These are phyloP conservation scores for Crithidia mellificae DNA, from an alignment of 208 protist species.

Conservation along the genomic window DNA sequence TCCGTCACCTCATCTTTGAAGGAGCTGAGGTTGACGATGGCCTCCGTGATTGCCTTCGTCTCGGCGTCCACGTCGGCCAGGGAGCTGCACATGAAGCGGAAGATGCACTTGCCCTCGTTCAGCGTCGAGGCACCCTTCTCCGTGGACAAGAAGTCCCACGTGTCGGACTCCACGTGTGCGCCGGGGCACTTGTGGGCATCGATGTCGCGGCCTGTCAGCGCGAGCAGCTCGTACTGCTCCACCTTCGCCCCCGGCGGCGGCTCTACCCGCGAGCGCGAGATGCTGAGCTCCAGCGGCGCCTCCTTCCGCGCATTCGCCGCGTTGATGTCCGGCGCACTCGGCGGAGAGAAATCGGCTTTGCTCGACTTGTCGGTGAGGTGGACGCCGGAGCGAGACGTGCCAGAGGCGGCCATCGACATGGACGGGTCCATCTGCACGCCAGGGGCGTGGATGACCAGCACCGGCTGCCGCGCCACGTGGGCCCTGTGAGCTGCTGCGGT, in stretches of 20 bases:
- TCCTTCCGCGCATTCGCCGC: not conserved
- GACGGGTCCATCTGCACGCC: constrained; percentile 51
- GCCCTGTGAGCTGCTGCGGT: not conserved
- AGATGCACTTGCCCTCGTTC: constrained; percentile 70
- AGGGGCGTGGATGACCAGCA: constrained; percentile 67
- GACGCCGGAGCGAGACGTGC: not conserved
- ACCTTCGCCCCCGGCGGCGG: constrained; percentile 38
- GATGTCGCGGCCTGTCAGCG: constrained; percentile 62
- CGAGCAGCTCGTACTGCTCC: constrained; percentile 81
- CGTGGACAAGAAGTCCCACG: constrained; percentile 83
- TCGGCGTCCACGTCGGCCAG: constrained; percentile 43
- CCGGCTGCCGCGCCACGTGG: constrained; percentile 19
- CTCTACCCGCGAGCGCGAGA: constrained; percentile 25
- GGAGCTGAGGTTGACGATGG: constrained; percentile 72
- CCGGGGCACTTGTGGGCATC: constrained; percentile 37
- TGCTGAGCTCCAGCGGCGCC: constrained; percentile 7
- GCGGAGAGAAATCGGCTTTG: constrained; percentile 15
- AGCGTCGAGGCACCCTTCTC: constrained; percentile 40
- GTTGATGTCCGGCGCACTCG: constrained; percentile 11
- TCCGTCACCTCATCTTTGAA: constrained; percentile 76
- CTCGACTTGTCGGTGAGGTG: not conserved
- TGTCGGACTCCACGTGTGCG: constrained; percentile 45
- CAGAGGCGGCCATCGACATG: constrained; percentile 19
- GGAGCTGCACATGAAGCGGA: constrained; percentile 75
- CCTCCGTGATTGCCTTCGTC: constrained; percentile 55